phyloP scores from a whole-genome alignment of 768 basidiomycete genomes.

The Mycena kentingensis region DNA sequence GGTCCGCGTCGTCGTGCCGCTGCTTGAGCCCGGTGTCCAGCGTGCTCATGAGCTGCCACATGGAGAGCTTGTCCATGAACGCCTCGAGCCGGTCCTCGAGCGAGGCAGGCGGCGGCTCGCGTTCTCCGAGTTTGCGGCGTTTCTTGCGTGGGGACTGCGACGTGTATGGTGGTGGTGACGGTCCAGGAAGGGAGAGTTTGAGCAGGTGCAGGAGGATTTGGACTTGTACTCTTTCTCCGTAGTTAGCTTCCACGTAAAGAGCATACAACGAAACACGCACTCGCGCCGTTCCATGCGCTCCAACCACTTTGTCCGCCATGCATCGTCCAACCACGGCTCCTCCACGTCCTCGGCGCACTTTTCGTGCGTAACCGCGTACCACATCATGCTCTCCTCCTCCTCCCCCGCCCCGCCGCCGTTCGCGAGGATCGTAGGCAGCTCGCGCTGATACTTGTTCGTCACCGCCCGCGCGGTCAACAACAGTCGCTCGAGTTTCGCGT shows the following conservation, averaged over 20 bases:
- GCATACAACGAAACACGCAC: conserved; percentile 35
- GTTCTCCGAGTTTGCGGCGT: conserved; percentile 23
- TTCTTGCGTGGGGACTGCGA: conserved; percentile 28
- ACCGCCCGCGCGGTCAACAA: conserved; percentile 59
- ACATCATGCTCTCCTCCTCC: conserved; percentile 75
- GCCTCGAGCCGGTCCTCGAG: conserved; percentile 61
- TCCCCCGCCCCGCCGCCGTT: conserved; percentile 64
- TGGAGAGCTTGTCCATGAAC: conserved; percentile 79
- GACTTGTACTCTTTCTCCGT: conserved; percentile 60
- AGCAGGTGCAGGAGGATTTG: conserved; percentile 74
- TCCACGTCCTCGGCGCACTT: conserved; percentile 42
- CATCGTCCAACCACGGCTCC: conserved; percentile 50
- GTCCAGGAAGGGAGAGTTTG: conserved; percentile 62
- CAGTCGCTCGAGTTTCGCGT: conserved; percentile 59
- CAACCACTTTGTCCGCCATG: conserved; percentile 59
- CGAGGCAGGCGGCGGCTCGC: conserved; percentile 25
- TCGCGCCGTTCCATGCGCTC: conserved; percentile 71
- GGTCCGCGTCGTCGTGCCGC: conserved; percentile 32
- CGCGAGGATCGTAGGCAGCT: conserved; percentile 60
- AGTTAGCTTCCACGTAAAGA: conserved; percentile 1
- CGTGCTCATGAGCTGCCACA: conserved; percentile 67
- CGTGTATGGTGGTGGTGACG: conserved; percentile 34
- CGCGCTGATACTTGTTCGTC: conserved; percentile 62
- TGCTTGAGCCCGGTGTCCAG: conserved; percentile 28
- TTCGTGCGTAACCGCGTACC: conserved; percentile 70